Evolutionary conservation across 169 alveolate genomes (phyloP).

Genomic region (Plasmodium fragile): DNA sequence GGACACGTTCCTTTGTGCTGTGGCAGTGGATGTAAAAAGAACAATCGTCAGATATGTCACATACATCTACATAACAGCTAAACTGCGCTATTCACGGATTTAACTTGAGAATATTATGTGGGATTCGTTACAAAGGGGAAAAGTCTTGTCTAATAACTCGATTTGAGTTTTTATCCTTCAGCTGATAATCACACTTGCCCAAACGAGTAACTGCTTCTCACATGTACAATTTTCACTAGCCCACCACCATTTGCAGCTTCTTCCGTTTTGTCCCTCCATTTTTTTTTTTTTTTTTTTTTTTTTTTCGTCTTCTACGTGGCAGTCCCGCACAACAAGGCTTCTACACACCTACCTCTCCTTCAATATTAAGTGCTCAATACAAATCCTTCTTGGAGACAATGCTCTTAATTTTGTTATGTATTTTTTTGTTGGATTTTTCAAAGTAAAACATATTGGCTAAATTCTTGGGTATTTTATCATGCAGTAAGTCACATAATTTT

Average conservation of each 20-base stretch:
- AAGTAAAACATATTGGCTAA: slow-evolving; percentile 19
- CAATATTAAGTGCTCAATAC: not conserved
- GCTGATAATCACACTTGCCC: not conserved
- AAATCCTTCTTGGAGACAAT: slow-evolving; percentile 60
- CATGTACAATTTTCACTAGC: not conserved
- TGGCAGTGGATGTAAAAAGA: not conserved
- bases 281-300: not conserved
- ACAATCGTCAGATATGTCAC: not conserved
- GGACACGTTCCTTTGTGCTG: not conserved
- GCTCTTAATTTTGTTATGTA: slow-evolving; percentile 46
- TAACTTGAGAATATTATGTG: not conserved
- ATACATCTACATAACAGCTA: not conserved
- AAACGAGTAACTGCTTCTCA: not conserved
- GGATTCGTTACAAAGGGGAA: not conserved
- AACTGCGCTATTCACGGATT: not conserved
- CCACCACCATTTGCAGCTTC: not conserved
- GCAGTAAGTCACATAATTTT: slow-evolving; percentile 41
- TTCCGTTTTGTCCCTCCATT: not conserved
- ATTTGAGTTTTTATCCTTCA: not conserved
- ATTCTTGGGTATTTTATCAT: slow-evolving; percentile 35
- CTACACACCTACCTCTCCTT: not conserved
- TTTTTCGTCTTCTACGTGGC: not conserved
- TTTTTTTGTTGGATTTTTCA: slow-evolving; percentile 52
- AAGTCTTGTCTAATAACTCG: not conserved
- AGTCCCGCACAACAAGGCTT: not conserved